phyloP scores from a whole-genome alignment of 2,329 filamentous ascomycete species.

The Scedosporium minutisporum region DNA sequence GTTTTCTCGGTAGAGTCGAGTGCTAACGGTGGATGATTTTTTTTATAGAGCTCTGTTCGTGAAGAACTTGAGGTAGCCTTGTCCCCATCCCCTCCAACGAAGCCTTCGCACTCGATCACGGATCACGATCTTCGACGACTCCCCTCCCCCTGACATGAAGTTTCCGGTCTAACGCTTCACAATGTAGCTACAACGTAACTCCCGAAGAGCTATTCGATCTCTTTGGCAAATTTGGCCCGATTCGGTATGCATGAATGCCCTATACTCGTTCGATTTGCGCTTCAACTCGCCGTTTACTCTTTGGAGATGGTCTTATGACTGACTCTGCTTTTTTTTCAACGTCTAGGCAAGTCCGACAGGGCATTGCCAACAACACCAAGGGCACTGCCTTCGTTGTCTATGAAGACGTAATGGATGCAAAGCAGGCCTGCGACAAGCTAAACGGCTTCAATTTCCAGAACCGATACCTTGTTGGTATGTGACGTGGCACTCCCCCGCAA shows the following conservation, averaged over 20 bases:
- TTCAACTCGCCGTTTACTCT: not conserved
- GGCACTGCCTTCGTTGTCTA: slow-evolving; percentile 99
- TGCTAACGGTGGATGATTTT: not conserved
- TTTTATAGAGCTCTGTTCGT: slow-evolving; percentile 88
- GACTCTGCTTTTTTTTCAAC: not conserved
- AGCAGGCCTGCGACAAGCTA: slow-evolving; percentile 97
- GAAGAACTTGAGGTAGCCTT: slow-evolving; percentile 88
- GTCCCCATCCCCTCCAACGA: not conserved
- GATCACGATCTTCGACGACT: not conserved
- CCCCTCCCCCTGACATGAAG: not conserved
- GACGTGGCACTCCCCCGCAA: not conserved
- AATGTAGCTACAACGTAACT: slow-evolving; percentile 87
- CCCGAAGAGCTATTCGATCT: slow-evolving; percentile 97
- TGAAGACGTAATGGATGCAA: slow-evolving; percentile 98
- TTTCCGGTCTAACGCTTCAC: slow-evolving; percentile 29
- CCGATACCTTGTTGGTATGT: slow-evolving; percentile 92
- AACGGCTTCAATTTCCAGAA: slow-evolving; percentile 99
- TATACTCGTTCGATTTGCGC: not conserved
- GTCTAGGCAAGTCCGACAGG: slow-evolving; percentile 89
- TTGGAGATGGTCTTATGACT: not conserved
- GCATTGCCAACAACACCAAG: slow-evolving; percentile 94
- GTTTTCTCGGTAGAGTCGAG: not conserved
- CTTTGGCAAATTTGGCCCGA: slow-evolving; percentile 94
- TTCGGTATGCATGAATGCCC: slow-evolving; percentile 56
- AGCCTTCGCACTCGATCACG: not conserved